phyloP scores from a whole-genome alignment of 805 yeast genomes.

The Pichia scutulata region DNA sequence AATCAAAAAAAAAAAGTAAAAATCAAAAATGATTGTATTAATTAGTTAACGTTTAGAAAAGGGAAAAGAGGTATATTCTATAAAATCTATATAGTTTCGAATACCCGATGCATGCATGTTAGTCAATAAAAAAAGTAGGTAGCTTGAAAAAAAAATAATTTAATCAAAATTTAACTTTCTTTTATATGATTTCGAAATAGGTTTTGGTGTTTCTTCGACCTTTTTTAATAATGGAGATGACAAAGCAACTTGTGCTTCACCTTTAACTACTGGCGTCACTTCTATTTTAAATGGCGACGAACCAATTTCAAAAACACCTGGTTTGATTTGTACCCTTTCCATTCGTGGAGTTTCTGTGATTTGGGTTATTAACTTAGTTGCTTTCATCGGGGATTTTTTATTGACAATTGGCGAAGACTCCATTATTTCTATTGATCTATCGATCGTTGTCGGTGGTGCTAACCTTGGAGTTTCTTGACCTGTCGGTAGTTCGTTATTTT shows the following conservation, averaged over 20 bases:
- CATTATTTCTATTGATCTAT: not conserved
- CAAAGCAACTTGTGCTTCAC: not conserved
- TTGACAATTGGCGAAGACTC: not conserved
- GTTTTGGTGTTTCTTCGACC: not conserved
- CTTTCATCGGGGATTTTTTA: not conserved
- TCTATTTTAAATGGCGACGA: constrained; percentile 16
- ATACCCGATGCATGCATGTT: not conserved
- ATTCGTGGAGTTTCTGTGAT: constrained; percentile 4
- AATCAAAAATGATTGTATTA: not conserved
- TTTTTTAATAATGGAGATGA: not conserved
- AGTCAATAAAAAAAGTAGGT: not conserved
- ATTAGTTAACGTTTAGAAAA: constrained; percentile 1
- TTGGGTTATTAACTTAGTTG: not conserved
- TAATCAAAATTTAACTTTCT: constrained; percentile 18
- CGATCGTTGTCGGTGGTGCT: not conserved
- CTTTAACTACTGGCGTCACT: not conserved
- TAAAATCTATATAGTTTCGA: not conserved
- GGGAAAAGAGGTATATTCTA: not conserved
- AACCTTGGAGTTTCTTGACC: not conserved
- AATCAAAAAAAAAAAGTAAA: too few relatives aligned
- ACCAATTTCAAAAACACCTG: constrained; percentile 13
- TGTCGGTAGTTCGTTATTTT: not conserved
- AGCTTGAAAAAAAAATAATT: not conserved
- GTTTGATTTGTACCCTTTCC: constrained; percentile 10
- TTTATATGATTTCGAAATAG: constrained; percentile 9